Evolutionary conservation across 2,329 filamentous ascomycete species (phyloP), one percentile per base, ranked within the genome.

Genomic region (Aspergillus ochraceoroseus): DNA sequence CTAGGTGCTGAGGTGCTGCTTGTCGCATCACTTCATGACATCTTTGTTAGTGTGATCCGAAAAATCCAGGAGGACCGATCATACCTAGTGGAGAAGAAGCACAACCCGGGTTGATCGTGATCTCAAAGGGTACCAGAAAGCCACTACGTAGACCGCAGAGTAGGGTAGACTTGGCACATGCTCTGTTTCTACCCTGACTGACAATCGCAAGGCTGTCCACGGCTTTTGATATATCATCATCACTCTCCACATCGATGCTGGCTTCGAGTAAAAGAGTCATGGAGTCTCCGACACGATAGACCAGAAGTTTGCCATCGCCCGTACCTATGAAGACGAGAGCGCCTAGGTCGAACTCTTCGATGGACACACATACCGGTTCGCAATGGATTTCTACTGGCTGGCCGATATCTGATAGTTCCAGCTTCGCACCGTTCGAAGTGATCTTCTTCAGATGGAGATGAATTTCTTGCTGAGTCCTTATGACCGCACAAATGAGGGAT

Each of bases 81-180:
- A 23, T 56, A 65, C 63, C 53, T n/a, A 62, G 55, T 13, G 55
- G 48, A 42, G 46, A 39, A 4, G 38, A 34, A 30, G 38, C 38
- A 19, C 49, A 48, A 9, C 52, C 53, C 23, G 29, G 26, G 17
- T 51, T 41, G 7, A 58, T 42, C 9, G 49, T 44, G 6, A 70
- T 36, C 19, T 61, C 54, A 28, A 68, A 58, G 9, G 62, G 58
- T 12, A 70, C 51, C 29, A 73, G 48, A 35, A 61, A 61, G 23
- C 70, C 70, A 48, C 66, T 66, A 25, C 70, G 65, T 32, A 73
- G 57, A 7, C 70, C 70, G 47, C 70, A 73, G 8, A 73, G 57
- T 8, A 71, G 30, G 46, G 57, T 44, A 30, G 44, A 49, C 19
- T 49, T 51, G 8, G 44, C 37, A 13, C 43, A 40, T 4, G 38